phyloP scores from a whole-genome alignment of 2,329 filamentous ascomycete genomes.

The Diaporthe citrichinensis region DNA sequence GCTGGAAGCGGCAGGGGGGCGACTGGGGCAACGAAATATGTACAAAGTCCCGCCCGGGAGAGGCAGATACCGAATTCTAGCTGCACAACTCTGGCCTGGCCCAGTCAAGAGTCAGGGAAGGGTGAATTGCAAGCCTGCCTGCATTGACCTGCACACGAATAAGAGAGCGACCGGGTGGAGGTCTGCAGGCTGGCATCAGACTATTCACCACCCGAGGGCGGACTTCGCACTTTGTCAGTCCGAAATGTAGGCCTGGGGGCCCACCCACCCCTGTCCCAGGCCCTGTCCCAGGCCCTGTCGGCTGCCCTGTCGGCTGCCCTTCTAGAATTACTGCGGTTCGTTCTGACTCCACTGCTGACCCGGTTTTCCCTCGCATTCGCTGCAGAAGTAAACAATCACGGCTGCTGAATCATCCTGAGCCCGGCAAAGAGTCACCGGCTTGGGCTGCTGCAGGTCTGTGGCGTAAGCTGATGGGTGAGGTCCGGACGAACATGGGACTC shows the following conservation, averaged over 20 bases:
- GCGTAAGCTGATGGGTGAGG: neutral
- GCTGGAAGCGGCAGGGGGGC: slow-evolving; percentile 3
- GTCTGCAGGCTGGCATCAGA: neutral
- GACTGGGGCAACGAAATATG: slow-evolving; percentile 20
- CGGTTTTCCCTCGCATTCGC: slow-evolving; percentile 16
- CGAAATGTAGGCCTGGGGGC: slow-evolving; percentile 18
- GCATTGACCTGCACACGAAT: slow-evolving; percentile 13
- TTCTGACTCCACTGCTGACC: slow-evolving; percentile 10
- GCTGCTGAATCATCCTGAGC: neutral
- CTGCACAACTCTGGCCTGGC: slow-evolving; percentile 10
- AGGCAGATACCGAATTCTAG: neutral
- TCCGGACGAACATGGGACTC: neutral
- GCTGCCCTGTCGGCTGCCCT: neutral
- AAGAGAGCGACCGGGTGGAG: slow-evolving; percentile 16
- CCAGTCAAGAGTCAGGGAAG: neutral
- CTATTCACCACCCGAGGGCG: neutral
- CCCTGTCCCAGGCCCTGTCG: neutral
- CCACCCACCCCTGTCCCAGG: neutral
- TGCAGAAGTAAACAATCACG: neutral
- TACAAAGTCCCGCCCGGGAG: slow-evolving; percentile 9
- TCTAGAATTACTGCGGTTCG: slow-evolving; percentile 10
- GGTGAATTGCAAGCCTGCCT: neutral
- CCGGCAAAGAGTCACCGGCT: slow-evolving; percentile 9
- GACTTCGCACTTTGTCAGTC: slow-evolving; percentile 10
- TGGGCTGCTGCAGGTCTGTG: neutral